Percentiles rank a stretch among this genome's conserved stretches.
Evolutionary conservation across 129 eudicot species (phyloP).

Genomic region (Arctium lappa): DNA sequence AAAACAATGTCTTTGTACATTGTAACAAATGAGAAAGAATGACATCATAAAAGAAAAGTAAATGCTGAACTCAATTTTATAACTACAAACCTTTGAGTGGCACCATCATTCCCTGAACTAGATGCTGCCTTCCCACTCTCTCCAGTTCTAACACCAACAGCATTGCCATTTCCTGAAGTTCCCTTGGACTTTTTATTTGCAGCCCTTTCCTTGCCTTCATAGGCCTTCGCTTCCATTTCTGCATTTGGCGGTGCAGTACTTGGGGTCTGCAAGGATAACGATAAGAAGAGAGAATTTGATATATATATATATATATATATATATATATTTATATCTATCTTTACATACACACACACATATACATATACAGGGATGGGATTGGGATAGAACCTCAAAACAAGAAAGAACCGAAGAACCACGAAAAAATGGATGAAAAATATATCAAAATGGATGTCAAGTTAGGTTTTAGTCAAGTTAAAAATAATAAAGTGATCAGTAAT

Average conservation of each 20-base stretch:
- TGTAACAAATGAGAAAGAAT: neutral
- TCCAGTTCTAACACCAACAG: constrained; percentile 44
- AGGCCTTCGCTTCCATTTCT: constrained; percentile 57
- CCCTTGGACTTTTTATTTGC: constrained; percentile 63
- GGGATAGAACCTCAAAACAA: too few relatives aligned
- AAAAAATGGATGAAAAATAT: too few relatives aligned
- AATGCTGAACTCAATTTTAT: neutral
- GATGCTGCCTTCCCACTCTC: constrained; percentile 85
- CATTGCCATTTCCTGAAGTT: constrained; percentile 48
- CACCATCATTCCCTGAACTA: constrained; percentile 94
- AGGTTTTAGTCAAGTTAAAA: too few relatives aligned
- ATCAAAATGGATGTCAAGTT: too few relatives aligned
- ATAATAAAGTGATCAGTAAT: too few relatives aligned
- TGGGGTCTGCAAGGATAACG: constrained; percentile 37
- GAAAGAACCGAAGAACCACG: too few relatives aligned
- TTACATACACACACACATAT: neutral
- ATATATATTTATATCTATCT: neutral
- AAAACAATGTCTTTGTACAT: neutral
- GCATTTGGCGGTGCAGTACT: constrained; percentile 38
- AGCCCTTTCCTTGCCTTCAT: constrained; percentile 49
- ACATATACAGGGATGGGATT: neutral
- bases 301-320: neutral
- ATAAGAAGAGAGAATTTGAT: neutral
- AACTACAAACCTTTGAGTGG: constrained; percentile 68
- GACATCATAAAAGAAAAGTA: neutral